These are phyloP conservation scores for Coniferiporia weirii DNA, from an alignment of 1,284 basidiomycete species.

Conservation along the genomic window DNA sequence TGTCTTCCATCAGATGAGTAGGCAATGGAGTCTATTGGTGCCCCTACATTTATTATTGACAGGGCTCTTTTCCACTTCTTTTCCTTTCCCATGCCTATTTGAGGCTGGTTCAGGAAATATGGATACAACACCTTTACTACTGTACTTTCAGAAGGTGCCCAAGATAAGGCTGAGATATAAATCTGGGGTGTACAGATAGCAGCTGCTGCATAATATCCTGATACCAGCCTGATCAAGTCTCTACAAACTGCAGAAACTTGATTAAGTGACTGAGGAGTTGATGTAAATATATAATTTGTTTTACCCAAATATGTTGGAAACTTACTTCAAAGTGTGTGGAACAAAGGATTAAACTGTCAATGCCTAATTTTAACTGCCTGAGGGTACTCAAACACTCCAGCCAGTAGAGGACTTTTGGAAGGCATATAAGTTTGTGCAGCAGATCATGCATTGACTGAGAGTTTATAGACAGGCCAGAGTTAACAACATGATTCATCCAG, in stretches of 20 bases:
- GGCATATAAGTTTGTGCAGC: not conserved
- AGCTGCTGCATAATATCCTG: not conserved
- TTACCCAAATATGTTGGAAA: too few relatives aligned
- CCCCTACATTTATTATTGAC: not conserved
- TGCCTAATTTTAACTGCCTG: not conserved
- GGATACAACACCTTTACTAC: not conserved
- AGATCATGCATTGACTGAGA: not conserved
- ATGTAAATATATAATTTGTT: not conserved
- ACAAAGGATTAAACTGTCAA: not conserved
- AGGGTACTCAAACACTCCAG: not conserved
- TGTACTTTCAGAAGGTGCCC: not conserved
- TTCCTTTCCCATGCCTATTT: not conserved
- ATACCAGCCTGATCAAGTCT: not conserved
- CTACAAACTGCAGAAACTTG: not conserved
- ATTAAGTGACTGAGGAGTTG: not conserved
- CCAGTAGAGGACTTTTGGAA: not conserved
- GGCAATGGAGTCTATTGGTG: constrained; percentile 4
- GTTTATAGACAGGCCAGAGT: not conserved
- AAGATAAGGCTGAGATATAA: constrained; percentile 9
- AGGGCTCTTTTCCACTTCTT: not conserved
- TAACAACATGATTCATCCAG: constrained; percentile 25
- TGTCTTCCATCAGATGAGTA: too few relatives aligned
- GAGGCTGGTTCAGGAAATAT: not conserved
- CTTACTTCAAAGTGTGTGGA: not conserved
- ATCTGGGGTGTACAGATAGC: constrained; percentile 5